Evolutionary conservation across 2,329 filamentous ascomycete genomes (phyloP).

Genomic region (Aciculosporium take): DNA sequence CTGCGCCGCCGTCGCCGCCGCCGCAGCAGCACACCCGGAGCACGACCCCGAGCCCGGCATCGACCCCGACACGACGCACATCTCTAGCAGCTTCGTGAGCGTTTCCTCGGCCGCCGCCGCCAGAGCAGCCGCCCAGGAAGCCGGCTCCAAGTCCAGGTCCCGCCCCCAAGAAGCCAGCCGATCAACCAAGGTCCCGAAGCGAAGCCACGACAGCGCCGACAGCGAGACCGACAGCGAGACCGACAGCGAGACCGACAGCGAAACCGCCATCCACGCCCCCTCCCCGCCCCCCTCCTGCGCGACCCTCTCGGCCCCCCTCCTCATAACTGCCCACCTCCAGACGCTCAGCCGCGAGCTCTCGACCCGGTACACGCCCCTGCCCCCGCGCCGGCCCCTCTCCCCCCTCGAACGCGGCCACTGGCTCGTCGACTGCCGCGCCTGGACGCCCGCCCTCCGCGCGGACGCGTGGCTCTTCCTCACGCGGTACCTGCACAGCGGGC

Average conservation of each 20-base stretch:
- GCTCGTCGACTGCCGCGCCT: slow-evolving; percentile 45
- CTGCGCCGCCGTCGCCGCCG: background rate
- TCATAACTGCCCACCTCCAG: slow-evolving; percentile 45
- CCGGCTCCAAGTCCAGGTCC: too few species aligned
- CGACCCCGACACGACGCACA: slow-evolving; percentile 17
- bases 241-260: background rate
- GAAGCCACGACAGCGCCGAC: slow-evolving; percentile 2
- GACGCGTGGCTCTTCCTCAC: slow-evolving; percentile 49
- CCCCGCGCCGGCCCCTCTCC: slow-evolving; percentile 19
- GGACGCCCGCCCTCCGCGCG: slow-evolving; percentile 33
- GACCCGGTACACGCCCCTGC: slow-evolving; percentile 39
- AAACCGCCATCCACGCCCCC: slow-evolving; percentile 33
- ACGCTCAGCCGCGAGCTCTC: slow-evolving; percentile 33
- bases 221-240: slow-evolving; percentile 5
- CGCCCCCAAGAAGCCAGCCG: too few species aligned
- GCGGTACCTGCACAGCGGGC: slow-evolving; percentile 42
- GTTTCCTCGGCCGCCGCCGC: slow-evolving; percentile 1
- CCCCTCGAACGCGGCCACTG: slow-evolving; percentile 66
- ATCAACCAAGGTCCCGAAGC: slow-evolving; percentile 15
- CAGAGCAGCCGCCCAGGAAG: slow-evolving; percentile 6
- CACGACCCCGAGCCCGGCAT: background rate
- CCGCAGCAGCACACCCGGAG: background rate
- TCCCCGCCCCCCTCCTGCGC: slow-evolving; percentile 35
- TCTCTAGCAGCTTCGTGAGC: slow-evolving; percentile 18
- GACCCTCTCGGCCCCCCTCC: slow-evolving; percentile 30